phyloP scores from a whole-genome alignment of 352 stramenopile genomes.

The Globisporangium apiculatum region DNA sequence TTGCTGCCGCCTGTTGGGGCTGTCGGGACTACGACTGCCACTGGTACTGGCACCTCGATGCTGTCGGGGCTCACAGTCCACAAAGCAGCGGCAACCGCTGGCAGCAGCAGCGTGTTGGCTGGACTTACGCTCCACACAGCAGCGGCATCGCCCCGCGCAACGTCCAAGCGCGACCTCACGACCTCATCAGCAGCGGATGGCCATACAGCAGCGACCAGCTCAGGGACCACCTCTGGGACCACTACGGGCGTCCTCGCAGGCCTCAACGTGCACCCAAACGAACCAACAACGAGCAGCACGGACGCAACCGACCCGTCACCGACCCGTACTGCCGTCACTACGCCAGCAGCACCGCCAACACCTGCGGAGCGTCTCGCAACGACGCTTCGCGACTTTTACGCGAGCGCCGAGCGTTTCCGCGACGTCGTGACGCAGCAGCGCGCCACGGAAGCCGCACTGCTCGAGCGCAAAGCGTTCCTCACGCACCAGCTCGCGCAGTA shows the following conservation, averaged over 20 bases:
- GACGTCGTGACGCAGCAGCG: slow-evolving; percentile 57
- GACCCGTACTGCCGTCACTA: slow-evolving; percentile 12
- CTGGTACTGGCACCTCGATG: slow-evolving; percentile 28
- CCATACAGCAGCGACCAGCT: too few species aligned
- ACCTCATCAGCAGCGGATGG: too few species aligned
- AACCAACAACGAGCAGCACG: neutral
- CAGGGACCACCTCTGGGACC: too few species aligned
- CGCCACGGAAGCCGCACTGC: slow-evolving; percentile 63
- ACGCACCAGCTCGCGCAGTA: slow-evolving; percentile 70
- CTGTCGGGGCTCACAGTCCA: slow-evolving; percentile 63
- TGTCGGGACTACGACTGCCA: slow-evolving; percentile 3
- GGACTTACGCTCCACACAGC: slow-evolving; percentile 59
- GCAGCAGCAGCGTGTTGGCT: slow-evolving; percentile 33
- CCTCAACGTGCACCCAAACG: slow-evolving; percentile 33
- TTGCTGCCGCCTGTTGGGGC: slow-evolving; percentile 48
- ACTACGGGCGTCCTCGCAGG: slow-evolving; percentile 39
- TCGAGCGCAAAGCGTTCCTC: slow-evolving; percentile 60
- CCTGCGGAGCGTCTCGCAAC: slow-evolving; percentile 60
- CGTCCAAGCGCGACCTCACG: slow-evolving; percentile 12
- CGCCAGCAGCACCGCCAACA: slow-evolving; percentile 26
- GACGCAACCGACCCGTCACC: slow-evolving; percentile 11
- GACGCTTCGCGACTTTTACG: slow-evolving; percentile 70
- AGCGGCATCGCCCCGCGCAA: neutral
- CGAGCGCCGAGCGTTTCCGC: slow-evolving; percentile 60
- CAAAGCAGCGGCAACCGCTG: slow-evolving; percentile 3